Evolutionary conservation across 208 protist species (phyloP), one percentile per base, ranked within the genome.

Genomic region (Phytomonas francai): DNA sequence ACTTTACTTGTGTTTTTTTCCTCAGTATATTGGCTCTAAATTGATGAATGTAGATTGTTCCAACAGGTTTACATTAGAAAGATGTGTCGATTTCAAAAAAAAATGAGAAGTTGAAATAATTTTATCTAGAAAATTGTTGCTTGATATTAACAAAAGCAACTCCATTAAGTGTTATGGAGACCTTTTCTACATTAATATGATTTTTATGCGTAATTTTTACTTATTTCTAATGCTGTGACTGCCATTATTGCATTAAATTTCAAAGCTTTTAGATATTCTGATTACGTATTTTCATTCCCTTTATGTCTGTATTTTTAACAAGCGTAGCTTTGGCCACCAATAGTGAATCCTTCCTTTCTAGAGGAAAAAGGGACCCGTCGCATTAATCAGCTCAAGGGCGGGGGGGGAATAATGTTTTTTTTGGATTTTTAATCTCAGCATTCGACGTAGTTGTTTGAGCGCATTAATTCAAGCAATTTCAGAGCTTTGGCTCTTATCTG

Each of bases 1-100:
- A 49, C 30, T 42, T 5, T 64, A 57, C 39, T 65, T 65, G 29
- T 65, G 39, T 9, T 65, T 65, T 5, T 65, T 65, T 49, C 16
- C 16, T 19, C 12, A 49, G 39, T 49, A 49, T 49, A 19, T 49
- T 49, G 4, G 39, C 39, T 49, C 39, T 49, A 49, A 19, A 19
- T 49, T 49, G 7, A 49, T 19, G 39, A 49, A 22, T 19, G 39
- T 49, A 49, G 14, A n/a, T n/a, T 49, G 39, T 3, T 49, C 14
- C 39, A 49, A 19, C 16, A 12, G 39, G 5, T 8, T 36, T 19
- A 49, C 39, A 9, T 49, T 49, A 49, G 39, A 49, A 49, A 49
- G 14, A 49, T 49, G 39, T 49, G 39, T 49, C 16, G 39, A 49
- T 49, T 49, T 49, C 39, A 19, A 49, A 19, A 22, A 22, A 49